These are phyloP conservation scores for Blastobotrys muscicola DNA, from an alignment of 805 yeast species.

Conservation along the genomic window DNA sequence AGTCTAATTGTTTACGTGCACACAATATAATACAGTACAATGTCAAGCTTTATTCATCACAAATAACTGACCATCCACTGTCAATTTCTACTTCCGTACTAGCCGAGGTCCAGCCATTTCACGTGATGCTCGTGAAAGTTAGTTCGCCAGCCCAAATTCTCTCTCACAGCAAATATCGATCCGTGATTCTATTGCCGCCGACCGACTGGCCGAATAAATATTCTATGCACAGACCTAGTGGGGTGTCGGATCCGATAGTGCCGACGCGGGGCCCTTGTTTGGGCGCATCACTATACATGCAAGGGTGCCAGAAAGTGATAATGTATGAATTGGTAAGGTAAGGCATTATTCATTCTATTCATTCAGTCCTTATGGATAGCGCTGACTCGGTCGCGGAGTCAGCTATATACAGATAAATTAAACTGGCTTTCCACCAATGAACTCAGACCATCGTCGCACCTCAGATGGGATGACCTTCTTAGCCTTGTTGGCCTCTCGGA, in stretches of 20 bases:
- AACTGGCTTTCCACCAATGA: constrained; percentile 87
- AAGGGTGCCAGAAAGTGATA: no score
- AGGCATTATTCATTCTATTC: not conserved
- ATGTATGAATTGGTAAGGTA: no score
- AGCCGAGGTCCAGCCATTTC: no score
- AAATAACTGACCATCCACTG: no score
- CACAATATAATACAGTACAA: no score
- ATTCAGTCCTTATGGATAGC: not conserved
- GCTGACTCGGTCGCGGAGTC: not conserved
- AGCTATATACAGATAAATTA: constrained; percentile 7
- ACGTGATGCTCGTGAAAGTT: not conserved
- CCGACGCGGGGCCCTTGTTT: not conserved
- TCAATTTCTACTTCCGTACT: not conserved
- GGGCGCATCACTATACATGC: not conserved
- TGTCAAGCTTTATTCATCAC: no score
- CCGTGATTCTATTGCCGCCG: no score
- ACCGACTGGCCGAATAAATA: no score
- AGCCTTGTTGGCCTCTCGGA: constrained; percentile 41
- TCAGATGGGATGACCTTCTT: constrained; percentile 64
- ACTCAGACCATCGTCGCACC: constrained; percentile 95
- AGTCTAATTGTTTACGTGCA: no score
- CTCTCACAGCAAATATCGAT: not conserved
- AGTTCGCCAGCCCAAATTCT: not conserved
- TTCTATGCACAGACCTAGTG: not conserved
- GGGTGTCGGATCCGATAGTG: not conserved